Base-by-base conservation (phyloP, 164 flowering plant genomes). In the Dillenia suffruticosa region DNA sequence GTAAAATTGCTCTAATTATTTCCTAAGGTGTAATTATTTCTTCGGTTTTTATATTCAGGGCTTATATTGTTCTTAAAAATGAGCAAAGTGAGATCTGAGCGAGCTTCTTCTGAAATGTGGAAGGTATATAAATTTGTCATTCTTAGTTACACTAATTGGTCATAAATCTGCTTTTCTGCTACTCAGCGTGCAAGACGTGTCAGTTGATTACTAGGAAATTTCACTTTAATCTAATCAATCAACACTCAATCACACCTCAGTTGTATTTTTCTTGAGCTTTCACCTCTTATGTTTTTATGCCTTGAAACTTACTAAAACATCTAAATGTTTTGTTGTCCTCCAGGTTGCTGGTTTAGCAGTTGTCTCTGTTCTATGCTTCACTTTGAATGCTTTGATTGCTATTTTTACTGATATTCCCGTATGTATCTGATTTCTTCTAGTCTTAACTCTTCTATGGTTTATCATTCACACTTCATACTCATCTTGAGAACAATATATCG, bases 341-440 rank as follows among this genome's bases (percentile, higher is more conserved):
- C 81, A 92, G 98, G 92, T 93, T 65, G 88, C 88, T 51, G 89
- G 98, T 48, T 63, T 87, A 72, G 90, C 98, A 24, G 66, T 75
- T 60, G 92, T 88, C 17, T 88, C 89, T 62, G 78, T 90, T 69
- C 44, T 87, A 32, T 85, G 97, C 70, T 93, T 93, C 76, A 81
- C 92, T 8, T 74, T 89, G 60, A 85, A 92, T 73, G 78, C 94
- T 51, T 32, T 81, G 17, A 80, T 87, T 15, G 88, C 88, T 59
- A 68, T 93, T 51, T 70, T 77, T n/a, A 85, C 96, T 52, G 74
- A 84, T 62, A 79, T 84, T 64, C 90, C 96, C 44, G 97, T 93
- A 87, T 56, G 86, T 69, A 22, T 40, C 66, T 11, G 8, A 26
- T 47, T 59, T 44, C 56, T 58, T 64, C 9, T 45, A 14, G 19